Evolutionary conservation across 1,284 basidiomycete genomes (phyloP).

Genomic region (Tilletia setariae): DNA sequence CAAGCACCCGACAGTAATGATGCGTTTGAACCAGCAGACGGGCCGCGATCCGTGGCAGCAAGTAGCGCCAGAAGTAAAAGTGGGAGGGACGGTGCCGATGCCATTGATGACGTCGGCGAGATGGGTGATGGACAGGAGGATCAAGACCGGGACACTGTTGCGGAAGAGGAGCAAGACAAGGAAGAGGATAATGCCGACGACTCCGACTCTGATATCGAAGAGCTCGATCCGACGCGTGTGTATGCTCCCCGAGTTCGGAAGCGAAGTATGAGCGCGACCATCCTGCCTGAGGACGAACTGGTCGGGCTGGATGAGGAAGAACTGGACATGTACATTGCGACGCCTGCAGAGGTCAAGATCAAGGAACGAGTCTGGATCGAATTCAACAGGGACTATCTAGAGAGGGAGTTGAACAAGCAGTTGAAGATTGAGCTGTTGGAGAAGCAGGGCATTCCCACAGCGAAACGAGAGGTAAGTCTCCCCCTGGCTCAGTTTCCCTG

Average conservation of each 20-base stretch:
- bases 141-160: not conserved
- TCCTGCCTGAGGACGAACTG: constrained; percentile 30
- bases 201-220: not conserved
- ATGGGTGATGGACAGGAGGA: no score
- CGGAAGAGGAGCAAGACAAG: not conserved
- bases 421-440: constrained; percentile 51
- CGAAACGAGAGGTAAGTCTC: not conserved
- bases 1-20: no score
- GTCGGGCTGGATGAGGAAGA: constrained; percentile 78
- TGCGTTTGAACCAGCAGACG: no score
- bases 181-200: not conserved
- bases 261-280: not conserved
- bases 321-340: constrained; percentile 75
- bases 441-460: constrained; percentile 40
- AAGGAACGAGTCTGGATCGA: constrained; percentile 97
- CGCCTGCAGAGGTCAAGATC: constrained; percentile 78
- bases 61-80: no score
- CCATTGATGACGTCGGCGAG: no score
- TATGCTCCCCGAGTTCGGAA: not conserved
- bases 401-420: constrained; percentile 60
- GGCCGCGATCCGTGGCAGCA: no score
- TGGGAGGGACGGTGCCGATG: no score
- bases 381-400: constrained; percentile 87
- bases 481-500: not conserved
- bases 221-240: constrained; percentile 10